Percentiles rank a stretch among this genome's conserved stretches.
phyloP scores from a whole-genome alignment of 371 early-diverging fungal species.

The Mucor velutinosus region DNA sequence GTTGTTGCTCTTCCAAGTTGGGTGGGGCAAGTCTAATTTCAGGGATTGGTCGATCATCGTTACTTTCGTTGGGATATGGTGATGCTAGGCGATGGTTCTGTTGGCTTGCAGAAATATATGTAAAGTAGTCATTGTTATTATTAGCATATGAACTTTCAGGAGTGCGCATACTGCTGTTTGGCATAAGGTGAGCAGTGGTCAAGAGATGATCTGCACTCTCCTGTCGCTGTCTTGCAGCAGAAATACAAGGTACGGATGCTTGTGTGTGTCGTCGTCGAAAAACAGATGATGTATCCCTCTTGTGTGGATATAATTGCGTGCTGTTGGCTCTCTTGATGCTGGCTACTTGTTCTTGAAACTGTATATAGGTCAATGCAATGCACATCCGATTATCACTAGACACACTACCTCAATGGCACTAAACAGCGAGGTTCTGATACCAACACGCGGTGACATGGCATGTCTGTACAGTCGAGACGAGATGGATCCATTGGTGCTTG shows the following conservation, averaged over 20 bases:
- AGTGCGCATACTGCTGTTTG: neutral
- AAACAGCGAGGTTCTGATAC: constrained; percentile 47
- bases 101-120: constrained; percentile 34
- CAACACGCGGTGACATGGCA: constrained; percentile 47
- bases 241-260: constrained; percentile 25
- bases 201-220: constrained; percentile 19
- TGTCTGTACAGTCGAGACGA: constrained; percentile 36
- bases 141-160: constrained; percentile 13
- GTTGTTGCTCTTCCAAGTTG: neutral
- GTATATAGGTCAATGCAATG: neutral
- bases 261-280: constrained; percentile 13
- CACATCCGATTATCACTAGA: neutral
- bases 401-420: constrained; percentile 46
- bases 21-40: constrained; percentile 44
- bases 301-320: constrained; percentile 15
- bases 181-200: neutral
- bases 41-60: constrained; percentile 21
- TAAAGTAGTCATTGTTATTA: constrained; percentile 36
- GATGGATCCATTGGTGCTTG: constrained; percentile 43
- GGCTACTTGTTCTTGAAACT: constrained; percentile 45
- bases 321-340: constrained; percentile 39
- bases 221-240: constrained; percentile 12
- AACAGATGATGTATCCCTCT: constrained; percentile 2
- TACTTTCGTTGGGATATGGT: neutral
- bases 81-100: neutral